These are phyloP conservation scores for Cytospora chrysosperma DNA, from an alignment of 2,329 filamentous ascomycete genomes.

Conservation along the genomic window DNA sequence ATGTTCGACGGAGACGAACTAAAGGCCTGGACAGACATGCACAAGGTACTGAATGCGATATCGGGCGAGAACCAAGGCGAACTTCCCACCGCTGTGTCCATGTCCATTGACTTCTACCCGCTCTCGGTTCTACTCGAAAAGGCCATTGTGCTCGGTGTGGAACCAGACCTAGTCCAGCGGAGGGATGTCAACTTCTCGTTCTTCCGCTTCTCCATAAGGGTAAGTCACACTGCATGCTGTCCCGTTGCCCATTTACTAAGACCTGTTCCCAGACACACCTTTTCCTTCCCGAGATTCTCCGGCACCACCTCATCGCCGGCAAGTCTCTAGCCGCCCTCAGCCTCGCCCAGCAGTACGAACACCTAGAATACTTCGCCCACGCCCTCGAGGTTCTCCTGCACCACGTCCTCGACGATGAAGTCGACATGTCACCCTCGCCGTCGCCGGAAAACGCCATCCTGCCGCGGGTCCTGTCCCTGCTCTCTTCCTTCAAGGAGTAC, in stretches of 20 bases:
- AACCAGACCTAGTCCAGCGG: constrained; percentile 89
- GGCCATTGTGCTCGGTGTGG: constrained; percentile 84
- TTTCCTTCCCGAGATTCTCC: constrained; percentile 84
- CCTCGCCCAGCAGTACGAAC: constrained; percentile 80
- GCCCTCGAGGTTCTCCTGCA: constrained; percentile 90
- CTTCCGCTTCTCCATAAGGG: constrained; percentile 82
- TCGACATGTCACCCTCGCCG: constrained; percentile 63
- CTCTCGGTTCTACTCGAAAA: constrained; percentile 85
- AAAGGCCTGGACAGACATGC: constrained; percentile 84
- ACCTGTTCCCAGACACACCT: constrained; percentile 70
- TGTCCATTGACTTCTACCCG: constrained; percentile 93
- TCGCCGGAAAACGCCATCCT: constrained; percentile 63
- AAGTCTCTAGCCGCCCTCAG: constrained; percentile 78
- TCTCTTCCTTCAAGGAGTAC: constrained; percentile 78
- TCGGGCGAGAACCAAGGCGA: constrained; percentile 66
- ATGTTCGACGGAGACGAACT: constrained; percentile 86
- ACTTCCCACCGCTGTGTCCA: constrained; percentile 69
- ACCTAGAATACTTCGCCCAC: constrained; percentile 88
- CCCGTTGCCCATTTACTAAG: constrained; percentile 22
- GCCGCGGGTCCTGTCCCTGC: constrained; percentile 60
- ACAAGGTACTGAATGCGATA: constrained; percentile 74
- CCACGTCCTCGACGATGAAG: constrained; percentile 90
- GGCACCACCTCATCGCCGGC: constrained; percentile 72
- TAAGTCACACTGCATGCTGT: constrained; percentile 46
- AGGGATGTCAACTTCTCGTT: constrained; percentile 89